These are phyloP conservation scores for Adansonia digitata DNA, from an alignment of 345 rosid genomes.

Conservation along the genomic window DNA sequence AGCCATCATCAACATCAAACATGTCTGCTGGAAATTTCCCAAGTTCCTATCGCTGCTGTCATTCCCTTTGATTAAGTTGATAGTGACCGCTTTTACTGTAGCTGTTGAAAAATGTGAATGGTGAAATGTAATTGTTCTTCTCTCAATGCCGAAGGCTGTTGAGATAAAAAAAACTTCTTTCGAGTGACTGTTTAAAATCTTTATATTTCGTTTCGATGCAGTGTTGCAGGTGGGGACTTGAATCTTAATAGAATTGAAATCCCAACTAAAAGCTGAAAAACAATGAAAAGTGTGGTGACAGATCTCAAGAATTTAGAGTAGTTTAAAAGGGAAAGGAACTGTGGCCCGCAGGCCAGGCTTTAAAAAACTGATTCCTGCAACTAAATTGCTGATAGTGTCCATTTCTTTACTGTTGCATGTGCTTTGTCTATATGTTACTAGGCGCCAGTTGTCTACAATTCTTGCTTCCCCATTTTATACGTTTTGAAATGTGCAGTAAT, in stretches of 20 bases:
- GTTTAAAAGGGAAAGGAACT: neutral
- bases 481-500: neutral
- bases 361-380: neutral
- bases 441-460: neutral
- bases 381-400: neutral
- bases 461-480: neutral
- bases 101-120: neutral
- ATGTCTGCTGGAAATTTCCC: slow-evolving; percentile 17
- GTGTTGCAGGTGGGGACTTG: neutral
- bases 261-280: neutral
- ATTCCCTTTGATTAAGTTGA: neutral
- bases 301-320: neutral
- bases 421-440: neutral
- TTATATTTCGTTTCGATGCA: neutral
- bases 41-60: neutral
- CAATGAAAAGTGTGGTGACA: neutral
- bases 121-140: neutral
- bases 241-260: neutral
- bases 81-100: neutral
- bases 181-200: neutral
- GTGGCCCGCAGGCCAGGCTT: neutral
- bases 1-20: slow-evolving; percentile 16
- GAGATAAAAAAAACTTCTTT: neutral
- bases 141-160: slow-evolving; percentile 8
- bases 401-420: neutral